Base-by-base conservation (phyloP, 129 eudicot species). In the Flaveria linearis region DNA sequence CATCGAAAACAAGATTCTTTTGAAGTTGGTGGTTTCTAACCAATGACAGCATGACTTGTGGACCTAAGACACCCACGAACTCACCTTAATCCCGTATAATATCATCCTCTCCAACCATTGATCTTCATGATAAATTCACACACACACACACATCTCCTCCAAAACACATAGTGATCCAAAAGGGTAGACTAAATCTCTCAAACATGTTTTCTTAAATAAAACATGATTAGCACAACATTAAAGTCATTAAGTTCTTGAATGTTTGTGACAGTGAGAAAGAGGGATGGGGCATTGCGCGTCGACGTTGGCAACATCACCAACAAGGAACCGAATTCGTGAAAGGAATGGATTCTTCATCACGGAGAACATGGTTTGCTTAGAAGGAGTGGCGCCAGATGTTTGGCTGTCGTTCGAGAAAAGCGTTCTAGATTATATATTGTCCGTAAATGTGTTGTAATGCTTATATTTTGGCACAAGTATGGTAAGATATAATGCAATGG, bases 371-470 rank as follows among this genome's bases (percentile, higher is more conserved):
- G 75, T 74, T n/a, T 52, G n/a, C 15, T 46, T 71, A 50, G 26
- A 49, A 71, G 69, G 36, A 67, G 12, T 5, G 49, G 25, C 7
- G n/a, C 41, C 2, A 62, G 84, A 25, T 70, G 74, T 36, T 77
- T 81, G 56, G 83, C 81, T 1, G 69, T 60, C 0, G 74, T 78
- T 4, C 73, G 74, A 58, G 86, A 84, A 76, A 82, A 84, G 56
- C 83, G 84, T 14, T 81, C 91, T 3, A 84, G 82, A 72, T 71
- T 78, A 49, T 87, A 87, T 68, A 81, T 87, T 36, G 76, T 72
- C 72, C 82, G 91, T 25, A 86, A 50, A 80, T 84, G 88, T 62
- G 36, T 87, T 3, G 12, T 82, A 20, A 87, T 87, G 88, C 88
- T 87, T 33, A 52, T 81, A n/a, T 87, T 81, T 47, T 87, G 84